These are phyloP conservation scores for Saposhnikovia divaricata DNA, from an alignment of 129 eudicot species.

Conservation along the genomic window DNA sequence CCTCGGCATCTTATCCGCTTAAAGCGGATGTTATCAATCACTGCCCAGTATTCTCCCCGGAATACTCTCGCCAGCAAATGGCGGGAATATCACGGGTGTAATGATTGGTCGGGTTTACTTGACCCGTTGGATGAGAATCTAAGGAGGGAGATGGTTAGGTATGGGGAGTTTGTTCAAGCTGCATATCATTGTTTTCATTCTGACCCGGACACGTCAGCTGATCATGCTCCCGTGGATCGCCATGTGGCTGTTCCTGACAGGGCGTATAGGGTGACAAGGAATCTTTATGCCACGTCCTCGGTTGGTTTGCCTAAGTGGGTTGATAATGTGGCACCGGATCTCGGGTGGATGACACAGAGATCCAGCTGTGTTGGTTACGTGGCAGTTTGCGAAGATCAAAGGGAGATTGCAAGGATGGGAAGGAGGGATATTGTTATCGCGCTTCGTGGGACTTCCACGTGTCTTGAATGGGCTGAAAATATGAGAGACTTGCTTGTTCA, in stretches of 20 bases:
- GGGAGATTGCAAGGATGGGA: constrained; percentile 25
- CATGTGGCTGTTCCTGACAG: constrained; percentile 5
- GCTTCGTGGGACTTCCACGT: constrained; percentile 32
- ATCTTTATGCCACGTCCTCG: constrained; percentile 24
- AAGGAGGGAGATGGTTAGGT: constrained; percentile 18
- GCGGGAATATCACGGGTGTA: constrained; percentile 25
- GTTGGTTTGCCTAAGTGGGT: constrained; percentile 25
- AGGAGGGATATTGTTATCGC: constrained; percentile 30
- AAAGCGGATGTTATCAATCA: constrained; percentile 40
- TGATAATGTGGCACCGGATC: constrained; percentile 17
- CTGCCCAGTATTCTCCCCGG: constrained; percentile 70
- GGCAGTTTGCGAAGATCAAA: constrained; percentile 23
- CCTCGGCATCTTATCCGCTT: constrained; percentile 66
- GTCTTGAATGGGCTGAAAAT: constrained; percentile 35
- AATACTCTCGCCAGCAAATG: constrained; percentile 29
- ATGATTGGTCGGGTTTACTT: constrained; percentile 23
- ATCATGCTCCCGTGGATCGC: not conserved
- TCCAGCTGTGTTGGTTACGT: constrained; percentile 35
- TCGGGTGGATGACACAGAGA: constrained; percentile 19
- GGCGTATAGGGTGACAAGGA: constrained; percentile 15
- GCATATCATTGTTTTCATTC: constrained; percentile 28
- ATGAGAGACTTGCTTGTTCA: constrained; percentile 21
- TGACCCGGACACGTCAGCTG: constrained; percentile 14
- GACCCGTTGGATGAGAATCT: constrained; percentile 28
- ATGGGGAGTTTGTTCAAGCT: constrained; percentile 25